Evolutionary conservation across 805 yeast species (phyloP).

Genomic region (Spathaspora girioi): DNA sequence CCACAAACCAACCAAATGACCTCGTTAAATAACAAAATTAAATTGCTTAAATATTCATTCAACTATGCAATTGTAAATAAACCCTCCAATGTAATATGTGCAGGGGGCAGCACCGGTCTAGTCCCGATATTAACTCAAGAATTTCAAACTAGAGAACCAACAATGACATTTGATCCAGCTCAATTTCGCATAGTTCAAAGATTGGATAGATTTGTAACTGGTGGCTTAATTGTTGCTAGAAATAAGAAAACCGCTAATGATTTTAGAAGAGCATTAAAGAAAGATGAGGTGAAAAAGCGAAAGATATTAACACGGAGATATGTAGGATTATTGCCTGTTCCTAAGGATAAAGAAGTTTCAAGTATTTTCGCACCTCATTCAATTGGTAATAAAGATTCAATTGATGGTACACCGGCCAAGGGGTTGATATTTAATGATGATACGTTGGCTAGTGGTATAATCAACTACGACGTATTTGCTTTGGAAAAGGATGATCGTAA

Average conservation of each 20-base stretch:
- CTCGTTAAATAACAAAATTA: constrained; percentile 5
- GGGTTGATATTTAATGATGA: constrained; percentile 9
- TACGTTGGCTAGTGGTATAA: constrained; percentile 9
- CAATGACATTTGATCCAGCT: not conserved
- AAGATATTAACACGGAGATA: constrained; percentile 12
- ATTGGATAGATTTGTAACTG: constrained; percentile 21
- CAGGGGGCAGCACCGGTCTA: constrained; percentile 7
- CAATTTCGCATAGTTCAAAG: constrained; percentile 17
- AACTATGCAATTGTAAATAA: constrained; percentile 19
- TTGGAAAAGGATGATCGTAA: constrained; percentile 5
- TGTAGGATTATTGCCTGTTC: constrained; percentile 13
- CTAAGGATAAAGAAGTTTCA: not conserved
- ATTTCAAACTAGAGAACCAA: not conserved
- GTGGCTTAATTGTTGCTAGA: constrained; percentile 19
- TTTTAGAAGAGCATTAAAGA: constrained; percentile 9
- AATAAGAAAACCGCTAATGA: constrained; percentile 13
- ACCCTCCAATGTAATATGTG: constrained; percentile 17
- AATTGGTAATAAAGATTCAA: not conserved
- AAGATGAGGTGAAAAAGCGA: not conserved
- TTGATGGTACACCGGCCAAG: not conserved
- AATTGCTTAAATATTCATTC: constrained; percentile 12
- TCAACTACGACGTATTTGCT: constrained; percentile 11
- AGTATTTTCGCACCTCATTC: not conserved
- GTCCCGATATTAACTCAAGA: not conserved
- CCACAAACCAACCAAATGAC: not conserved